A percentile compares a stretch with the other conserved stretches of the same genome.
Conservation (phyloP, 768 basidiomycete species). For the Suillus sp. region DNA sequence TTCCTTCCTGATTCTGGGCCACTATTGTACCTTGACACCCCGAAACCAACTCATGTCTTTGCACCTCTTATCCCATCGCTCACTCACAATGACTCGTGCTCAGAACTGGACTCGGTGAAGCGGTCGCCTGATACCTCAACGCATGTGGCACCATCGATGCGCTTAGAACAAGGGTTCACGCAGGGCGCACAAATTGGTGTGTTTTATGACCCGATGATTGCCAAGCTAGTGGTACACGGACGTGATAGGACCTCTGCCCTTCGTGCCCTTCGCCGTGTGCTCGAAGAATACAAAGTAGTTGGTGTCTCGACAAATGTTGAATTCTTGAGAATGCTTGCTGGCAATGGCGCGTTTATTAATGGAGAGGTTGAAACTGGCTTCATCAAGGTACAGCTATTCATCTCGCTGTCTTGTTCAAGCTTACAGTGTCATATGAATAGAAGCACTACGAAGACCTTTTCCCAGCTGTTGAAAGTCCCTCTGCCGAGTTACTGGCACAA, state of each 20-base stretch:
- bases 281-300: conserved; percentile 89
- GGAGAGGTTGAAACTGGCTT: conserved; percentile 92
- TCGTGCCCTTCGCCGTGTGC: conserved; percentile 72
- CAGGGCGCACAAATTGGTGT: conserved; percentile 82
- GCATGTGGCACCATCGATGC: conserved; percentile 57
- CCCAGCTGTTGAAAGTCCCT: conserved; percentile 59
- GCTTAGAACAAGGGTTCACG: conserved; percentile 89
- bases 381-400: conserved; percentile 54
- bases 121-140: conserved; percentile 24
- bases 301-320: conserved; percentile 92
- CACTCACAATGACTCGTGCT: background rate
- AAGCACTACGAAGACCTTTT: conserved; percentile 86
- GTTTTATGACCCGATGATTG: conserved; percentile 91
- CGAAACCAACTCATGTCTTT: conserved; percentile 69
- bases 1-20: conserved; percentile 91
- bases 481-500: conserved; percentile 68
- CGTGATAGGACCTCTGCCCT: conserved; percentile 83
- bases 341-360: conserved; percentile 72
- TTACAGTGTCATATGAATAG: conserved; percentile 39
- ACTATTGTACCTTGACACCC: conserved; percentile 80
- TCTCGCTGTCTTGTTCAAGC: background rate
- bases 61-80: conserved; percentile 43
- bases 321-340: conserved; percentile 78
- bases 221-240: conserved; percentile 89
- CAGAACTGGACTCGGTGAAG: conserved; percentile 18